Conservation (phyloP, 208 protist genomes). For the Leishmania braziliensis region DNA sequence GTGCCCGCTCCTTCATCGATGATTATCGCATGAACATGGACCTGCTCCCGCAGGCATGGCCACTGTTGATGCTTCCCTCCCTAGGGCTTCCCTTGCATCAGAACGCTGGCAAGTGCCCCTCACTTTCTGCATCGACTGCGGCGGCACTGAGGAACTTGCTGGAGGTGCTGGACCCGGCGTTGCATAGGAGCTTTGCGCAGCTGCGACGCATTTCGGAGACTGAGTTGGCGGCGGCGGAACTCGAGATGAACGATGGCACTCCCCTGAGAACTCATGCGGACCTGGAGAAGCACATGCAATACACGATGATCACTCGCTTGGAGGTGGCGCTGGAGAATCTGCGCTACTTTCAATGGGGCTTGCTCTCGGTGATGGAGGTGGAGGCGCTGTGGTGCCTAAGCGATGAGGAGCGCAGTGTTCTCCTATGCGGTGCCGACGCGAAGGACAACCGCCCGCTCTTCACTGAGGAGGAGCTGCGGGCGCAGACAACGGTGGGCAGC, state of each 20-base stretch:
- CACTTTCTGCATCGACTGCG: background rate
- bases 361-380: conserved; percentile 69
- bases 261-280: conserved; percentile 30
- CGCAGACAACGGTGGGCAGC: conserved; percentile 66
- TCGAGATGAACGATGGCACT: conserved; percentile 55
- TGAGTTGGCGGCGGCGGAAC: conserved; percentile 54
- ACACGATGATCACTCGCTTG: conserved; percentile 41
- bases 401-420: conserved; percentile 49
- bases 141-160: conserved; percentile 31
- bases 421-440: conserved; percentile 54
- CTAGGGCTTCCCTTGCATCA: conserved; percentile 15
- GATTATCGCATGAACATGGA: conserved; percentile 72
- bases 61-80: conserved; percentile 35
- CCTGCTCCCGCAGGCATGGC: conserved; percentile 59
- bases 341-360: conserved; percentile 59
- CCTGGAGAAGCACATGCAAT: conserved; percentile 19
- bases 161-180: conserved; percentile 47
- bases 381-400: conserved; percentile 52
- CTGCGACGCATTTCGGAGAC: conserved; percentile 35
- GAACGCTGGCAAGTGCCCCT: background rate
- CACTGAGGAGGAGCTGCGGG: conserved; percentile 58
- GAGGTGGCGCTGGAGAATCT: conserved; percentile 54
- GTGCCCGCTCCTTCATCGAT: conserved; percentile 74
- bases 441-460: conserved; percentile 53
- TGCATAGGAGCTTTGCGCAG: conserved; percentile 50